Evolutionary conservation across 2,329 filamentous ascomycete genomes (phyloP).

Genomic region (Cercospora sp.): DNA sequence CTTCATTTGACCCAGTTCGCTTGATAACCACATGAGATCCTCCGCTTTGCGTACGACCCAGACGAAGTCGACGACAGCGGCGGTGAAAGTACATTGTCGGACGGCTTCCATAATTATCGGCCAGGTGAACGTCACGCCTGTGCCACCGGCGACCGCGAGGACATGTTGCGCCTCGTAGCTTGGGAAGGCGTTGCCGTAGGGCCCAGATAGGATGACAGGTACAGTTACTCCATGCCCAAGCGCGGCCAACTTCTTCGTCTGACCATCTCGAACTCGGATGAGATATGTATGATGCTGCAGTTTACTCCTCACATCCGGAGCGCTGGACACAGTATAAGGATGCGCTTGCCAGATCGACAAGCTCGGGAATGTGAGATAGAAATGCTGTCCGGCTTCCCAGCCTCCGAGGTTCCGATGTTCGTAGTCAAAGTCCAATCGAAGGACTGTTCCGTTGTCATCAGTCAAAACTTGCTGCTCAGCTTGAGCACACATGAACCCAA

Average conservation of each 20-base stretch:
- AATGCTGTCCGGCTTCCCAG: slow-evolving; percentile 70
- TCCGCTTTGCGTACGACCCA: slow-evolving; percentile 61
- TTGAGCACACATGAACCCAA: slow-evolving; percentile 58
- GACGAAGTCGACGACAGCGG: slow-evolving; percentile 56
- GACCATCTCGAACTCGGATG: slow-evolving; percentile 49
- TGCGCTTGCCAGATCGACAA: slow-evolving; percentile 70
- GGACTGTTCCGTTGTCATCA: slow-evolving; percentile 61
- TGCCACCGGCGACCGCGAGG: slow-evolving; percentile 53
- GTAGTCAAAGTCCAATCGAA: slow-evolving; percentile 67
- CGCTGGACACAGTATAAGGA: slow-evolving; percentile 65
- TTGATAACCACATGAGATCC: slow-evolving; percentile 60
- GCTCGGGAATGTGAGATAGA: slow-evolving; percentile 68
- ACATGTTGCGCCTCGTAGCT: slow-evolving; percentile 29
- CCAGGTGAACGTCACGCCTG: slow-evolving; percentile 59
- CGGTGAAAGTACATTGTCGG: slow-evolving; percentile 18
- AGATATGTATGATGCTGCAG: slow-evolving; percentile 41
- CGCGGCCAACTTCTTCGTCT: slow-evolving; percentile 58
- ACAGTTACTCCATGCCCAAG: slow-evolving; percentile 47
- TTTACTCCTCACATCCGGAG: slow-evolving; percentile 43
- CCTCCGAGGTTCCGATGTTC: slow-evolving; percentile 49
- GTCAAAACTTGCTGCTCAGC: slow-evolving; percentile 57
- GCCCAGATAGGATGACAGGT: slow-evolving; percentile 62
- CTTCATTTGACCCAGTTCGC: slow-evolving; percentile 56
- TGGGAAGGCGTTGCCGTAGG: slow-evolving; percentile 55
- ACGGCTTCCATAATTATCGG: slow-evolving; percentile 47